Conservation (phyloP, 352 stramenopile genomes). For the Phytophthora colocasiae region DNA sequence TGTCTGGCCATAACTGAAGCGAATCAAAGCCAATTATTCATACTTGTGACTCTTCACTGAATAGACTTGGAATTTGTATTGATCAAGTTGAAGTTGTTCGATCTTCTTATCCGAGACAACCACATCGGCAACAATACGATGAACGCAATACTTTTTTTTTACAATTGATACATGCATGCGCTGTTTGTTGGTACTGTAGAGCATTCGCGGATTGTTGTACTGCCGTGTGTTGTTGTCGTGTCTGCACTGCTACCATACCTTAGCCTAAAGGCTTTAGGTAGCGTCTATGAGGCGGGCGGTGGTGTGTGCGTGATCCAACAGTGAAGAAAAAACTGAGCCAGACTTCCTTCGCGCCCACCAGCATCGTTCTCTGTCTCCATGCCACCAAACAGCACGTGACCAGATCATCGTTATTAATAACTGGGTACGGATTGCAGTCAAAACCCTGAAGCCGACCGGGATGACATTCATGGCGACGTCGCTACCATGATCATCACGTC, state of each 20-base stretch:
- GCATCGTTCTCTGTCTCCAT: background rate
- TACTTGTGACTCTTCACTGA: too few species aligned
- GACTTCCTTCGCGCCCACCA: background rate
- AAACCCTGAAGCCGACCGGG: too few species aligned
- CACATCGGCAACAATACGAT: background rate
- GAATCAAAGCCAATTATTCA: too few species aligned
- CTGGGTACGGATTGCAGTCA: background rate
- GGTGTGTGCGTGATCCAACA: background rate
- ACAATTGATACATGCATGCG: too few species aligned
- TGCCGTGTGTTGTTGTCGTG: too few species aligned
- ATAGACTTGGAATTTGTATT: background rate
- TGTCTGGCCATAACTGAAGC: background rate
- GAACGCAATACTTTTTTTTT: background rate
- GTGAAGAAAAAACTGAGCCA: background rate
- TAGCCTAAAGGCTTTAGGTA: background rate
- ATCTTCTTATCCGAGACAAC: background rate
- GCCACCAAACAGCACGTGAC: constrained; percentile 15
- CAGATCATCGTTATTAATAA: constrained; percentile 1
- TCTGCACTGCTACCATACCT: background rate
- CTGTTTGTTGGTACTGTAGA: too few species aligned
- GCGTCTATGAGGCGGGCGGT: too few species aligned
- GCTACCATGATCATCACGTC: constrained; percentile 15
- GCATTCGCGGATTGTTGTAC: too few species aligned
- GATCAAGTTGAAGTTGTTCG: background rate
- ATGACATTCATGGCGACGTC: constrained; percentile 1